Evolutionary conservation across 2,329 filamentous ascomycete species (phyloP), one percentile per base, ranked within the genome.

Genomic region (Hypoxylon sp.): DNA sequence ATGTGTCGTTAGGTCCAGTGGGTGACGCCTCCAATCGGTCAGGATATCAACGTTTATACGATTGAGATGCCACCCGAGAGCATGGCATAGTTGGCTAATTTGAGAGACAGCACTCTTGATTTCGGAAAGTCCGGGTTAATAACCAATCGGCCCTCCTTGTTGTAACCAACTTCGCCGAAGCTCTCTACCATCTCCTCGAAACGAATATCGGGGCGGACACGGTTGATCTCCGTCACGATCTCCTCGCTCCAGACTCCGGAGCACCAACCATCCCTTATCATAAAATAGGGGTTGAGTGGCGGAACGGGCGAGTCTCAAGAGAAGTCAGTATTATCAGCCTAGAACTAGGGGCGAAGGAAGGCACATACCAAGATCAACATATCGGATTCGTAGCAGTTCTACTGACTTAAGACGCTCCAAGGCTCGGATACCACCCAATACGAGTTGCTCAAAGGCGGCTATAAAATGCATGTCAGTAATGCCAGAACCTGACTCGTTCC

Each of bases 391-490:
- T 68, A 94, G 77, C 75, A 88, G 87, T 46, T 88, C 80, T 30
- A 94, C 78, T n/a, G 82, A 79, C 55, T 84, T 83, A 50, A 92
- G 83, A 29, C 81, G 83, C 12, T 84, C 83, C 47, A 93, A 78
- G 2, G 88, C 84, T 50, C 84, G 83, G 30, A 92, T 86, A 0
- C 86, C 89, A 1, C 87, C 83, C 2, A 91, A 69, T 2, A 93
- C 88, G 9, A 93, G 80, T 62, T 84, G 83, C 77, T 93, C 91
- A 71, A 93, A 93, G 0, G 89, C 86, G 23, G 84, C 81, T 70
- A 93, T 92, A 69, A 93, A 94, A 29, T 87, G 83, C 80, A 90
- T 86, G 71, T 92, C 90, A 19, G 88, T 89, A 64, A 93, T 91
- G 0, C 90, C 90, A 1, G 89, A 90, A 2, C 88, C 89, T 0